A percentile compares a stretch with the other conserved stretches of the same genome.
Evolutionary conservation across 225 moss, liverwort and hornwort genomes (phyloP).

Genomic region (Thuidium tamariscinum): DNA sequence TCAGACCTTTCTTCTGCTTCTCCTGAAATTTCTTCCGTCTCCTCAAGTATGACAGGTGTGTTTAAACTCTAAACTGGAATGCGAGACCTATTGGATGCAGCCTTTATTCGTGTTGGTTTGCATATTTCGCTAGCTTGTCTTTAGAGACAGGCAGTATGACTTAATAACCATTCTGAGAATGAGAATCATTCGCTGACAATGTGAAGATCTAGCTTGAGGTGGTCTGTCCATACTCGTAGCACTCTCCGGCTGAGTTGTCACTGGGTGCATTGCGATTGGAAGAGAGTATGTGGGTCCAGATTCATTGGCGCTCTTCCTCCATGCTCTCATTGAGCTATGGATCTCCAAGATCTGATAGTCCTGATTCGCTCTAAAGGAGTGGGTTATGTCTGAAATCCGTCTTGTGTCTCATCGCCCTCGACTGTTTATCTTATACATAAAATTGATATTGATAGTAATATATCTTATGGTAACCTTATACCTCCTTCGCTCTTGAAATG

Average conservation of each 20-base stretch:
- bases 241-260: background rate
- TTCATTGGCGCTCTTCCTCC: background rate
- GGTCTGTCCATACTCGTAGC: background rate
- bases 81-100: background rate
- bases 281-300: background rate
- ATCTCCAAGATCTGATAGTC: background rate
- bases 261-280: background rate
- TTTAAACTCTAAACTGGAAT: background rate
- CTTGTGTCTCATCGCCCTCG: background rate
- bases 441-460: background rate
- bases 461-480: background rate
- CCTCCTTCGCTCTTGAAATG: background rate
- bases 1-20: conserved; percentile 31
- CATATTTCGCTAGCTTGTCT: background rate
- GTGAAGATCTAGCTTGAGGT: background rate
- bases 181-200: background rate
- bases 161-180: background rate
- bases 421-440: background rate
- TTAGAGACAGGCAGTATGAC: background rate
- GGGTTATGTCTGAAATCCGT: background rate
- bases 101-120: background rate
- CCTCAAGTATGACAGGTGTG: conserved; percentile 26
- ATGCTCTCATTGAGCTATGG: background rate
- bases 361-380: background rate
- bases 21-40: conserved; percentile 20